These are phyloP conservation scores for Blumeria graminis DNA, from an alignment of 2,329 filamentous ascomycete species.

Conservation along the genomic window DNA sequence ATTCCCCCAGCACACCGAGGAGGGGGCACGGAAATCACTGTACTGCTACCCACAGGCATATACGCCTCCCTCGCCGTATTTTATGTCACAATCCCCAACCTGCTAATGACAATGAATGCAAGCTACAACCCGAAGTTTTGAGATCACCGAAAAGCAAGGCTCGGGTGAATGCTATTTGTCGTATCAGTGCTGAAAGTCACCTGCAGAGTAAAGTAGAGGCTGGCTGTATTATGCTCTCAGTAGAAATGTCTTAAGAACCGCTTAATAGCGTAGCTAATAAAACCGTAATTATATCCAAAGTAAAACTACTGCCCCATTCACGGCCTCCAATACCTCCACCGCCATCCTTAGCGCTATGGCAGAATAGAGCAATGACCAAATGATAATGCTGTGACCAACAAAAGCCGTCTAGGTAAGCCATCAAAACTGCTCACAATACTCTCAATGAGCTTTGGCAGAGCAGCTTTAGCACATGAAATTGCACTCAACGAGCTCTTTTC, in stretches of 20 bases:
- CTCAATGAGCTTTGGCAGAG: not conserved
- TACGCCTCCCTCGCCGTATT: not conserved
- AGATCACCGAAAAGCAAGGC: not conserved
- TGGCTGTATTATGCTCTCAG: not conserved
- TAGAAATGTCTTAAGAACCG: not conserved
- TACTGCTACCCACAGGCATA: not conserved
- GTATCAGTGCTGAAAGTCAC: not conserved
- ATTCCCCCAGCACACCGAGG: not conserved
- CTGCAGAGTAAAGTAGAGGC: not conserved
- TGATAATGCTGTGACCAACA: no score
- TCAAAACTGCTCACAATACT: no score
- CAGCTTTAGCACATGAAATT: not conserved
- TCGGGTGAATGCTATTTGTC: not conserved
- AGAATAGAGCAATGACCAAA: no score
- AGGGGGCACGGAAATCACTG: not conserved
- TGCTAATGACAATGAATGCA: not conserved
- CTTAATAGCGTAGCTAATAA: not conserved
- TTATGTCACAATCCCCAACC: not conserved
- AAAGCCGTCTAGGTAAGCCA: no score
- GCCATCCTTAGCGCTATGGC: not conserved
- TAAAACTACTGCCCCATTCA: not conserved
- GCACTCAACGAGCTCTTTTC: not conserved
- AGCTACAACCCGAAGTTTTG: not conserved
- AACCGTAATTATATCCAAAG: not conserved
- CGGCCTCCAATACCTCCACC: not conserved